A percentile compares a stretch with the other conserved stretches of the same genome.
Evolutionary conservation across 176 grass and related monocot species (phyloP).

Genomic region (Bonia amplexicaulis): DNA sequence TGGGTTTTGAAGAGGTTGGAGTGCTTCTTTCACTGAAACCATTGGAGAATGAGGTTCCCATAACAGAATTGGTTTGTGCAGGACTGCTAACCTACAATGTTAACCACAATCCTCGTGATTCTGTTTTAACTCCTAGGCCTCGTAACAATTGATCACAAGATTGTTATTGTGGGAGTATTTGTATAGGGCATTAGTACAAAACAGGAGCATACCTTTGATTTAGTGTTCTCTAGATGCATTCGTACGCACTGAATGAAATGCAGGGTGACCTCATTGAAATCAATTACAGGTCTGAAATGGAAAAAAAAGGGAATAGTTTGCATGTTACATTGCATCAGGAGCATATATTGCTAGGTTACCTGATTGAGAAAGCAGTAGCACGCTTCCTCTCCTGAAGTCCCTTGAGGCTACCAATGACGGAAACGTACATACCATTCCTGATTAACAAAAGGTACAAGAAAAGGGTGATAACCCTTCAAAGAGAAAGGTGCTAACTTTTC

Average conservation of each 20-base stretch:
- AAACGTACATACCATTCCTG: slow-evolving; percentile 87
- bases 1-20: slow-evolving; percentile 38
- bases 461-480: background rate
- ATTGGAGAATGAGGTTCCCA: slow-evolving; percentile 30
- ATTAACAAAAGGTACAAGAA: slow-evolving; percentile 1
- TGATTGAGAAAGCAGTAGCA: slow-evolving; percentile 67
- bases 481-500: background rate
- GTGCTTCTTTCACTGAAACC: slow-evolving; percentile 34
- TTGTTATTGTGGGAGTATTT: background rate
- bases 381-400: slow-evolving; percentile 78
- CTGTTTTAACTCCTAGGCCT: background rate
- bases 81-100: slow-evolving; percentile 45
- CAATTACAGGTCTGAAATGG: slow-evolving; percentile 59
- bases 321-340: background rate
- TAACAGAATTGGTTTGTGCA: slow-evolving; percentile 24
- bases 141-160: background rate
- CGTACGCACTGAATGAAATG: slow-evolving; percentile 86
- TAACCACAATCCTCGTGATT: background rate
- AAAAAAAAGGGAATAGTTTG: background rate
- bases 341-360: slow-evolving; percentile 30
- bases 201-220: slow-evolving; percentile 54
- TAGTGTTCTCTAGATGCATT: slow-evolving; percentile 75
- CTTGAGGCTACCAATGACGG: slow-evolving; percentile 73
- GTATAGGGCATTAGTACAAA: background rate
- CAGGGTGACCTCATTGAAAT: slow-evolving; percentile 69